Base-by-base conservation (phyloP, 805 yeast species). In the Sugiyamaella chiloensis region DNA sequence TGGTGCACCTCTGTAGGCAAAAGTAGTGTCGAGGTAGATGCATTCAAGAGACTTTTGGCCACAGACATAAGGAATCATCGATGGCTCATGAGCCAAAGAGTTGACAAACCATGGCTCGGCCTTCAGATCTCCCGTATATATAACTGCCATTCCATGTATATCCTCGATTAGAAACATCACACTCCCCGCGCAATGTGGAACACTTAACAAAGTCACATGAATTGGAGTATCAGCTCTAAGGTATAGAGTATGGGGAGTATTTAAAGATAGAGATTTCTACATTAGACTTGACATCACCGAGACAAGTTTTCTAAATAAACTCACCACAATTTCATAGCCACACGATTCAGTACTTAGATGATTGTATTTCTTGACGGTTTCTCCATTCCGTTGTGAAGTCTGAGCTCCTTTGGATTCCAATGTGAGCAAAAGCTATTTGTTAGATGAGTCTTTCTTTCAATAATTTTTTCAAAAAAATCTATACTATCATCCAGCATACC, bases 171-270 rank as follows among this genome's bases (percentile, higher is more conserved):
- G 66, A 48, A 76, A 74, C 80, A 80, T 76, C 2, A 70, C 67
- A 2, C 82, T 69, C 2, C 85, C 85, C 9, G 82, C 78, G 56
- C 85, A 80, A 54, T 80, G 86, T 55, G 79, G 71, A 0, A 40
- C 71, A 4, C 71, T 71, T 2, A 80, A 65, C 23, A 74, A 56
- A 1, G 79, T 72, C 1, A 79, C 60, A 5, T 46, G 57, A 4
- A 78, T 42, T 1, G 24, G 20, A 1, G 44, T 35, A 5, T 42
- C 55, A 9, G 48, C 48, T 30, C 46, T 49, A 26, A 48, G 29
- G 29, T 51, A 58, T 17, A 55, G 52, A 4, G 46, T 51, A 12
- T 65, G 48, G 2, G 60, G 60, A 19, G 48, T 42, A 48, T 57
- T 49, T 32, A 55, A 32, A 2, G 55, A 50, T 26, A 60, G 31